These are phyloP conservation scores for Yamadazyma laniorum DNA, from an alignment of 805 yeast genomes.

Conservation along the genomic window DNA sequence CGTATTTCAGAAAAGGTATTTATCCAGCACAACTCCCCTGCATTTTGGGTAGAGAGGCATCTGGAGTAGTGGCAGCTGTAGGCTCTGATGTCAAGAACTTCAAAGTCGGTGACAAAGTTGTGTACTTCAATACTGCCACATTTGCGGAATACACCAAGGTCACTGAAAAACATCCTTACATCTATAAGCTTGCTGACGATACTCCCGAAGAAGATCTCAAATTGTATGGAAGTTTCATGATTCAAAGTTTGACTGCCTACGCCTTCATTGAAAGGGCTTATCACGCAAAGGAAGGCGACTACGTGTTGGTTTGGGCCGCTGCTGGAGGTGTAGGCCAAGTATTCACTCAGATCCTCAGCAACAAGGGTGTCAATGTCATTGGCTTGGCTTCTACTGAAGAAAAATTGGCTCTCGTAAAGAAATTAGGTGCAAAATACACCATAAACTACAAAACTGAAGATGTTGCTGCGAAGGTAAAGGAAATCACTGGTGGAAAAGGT, in stretches of 20 bases:
- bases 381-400: constrained; percentile 80
- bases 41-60: constrained; percentile 70
- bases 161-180: constrained; percentile 27
- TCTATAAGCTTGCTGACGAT: constrained; percentile 50
- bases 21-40: constrained; percentile 62
- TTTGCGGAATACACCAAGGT: constrained; percentile 74
- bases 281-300: constrained; percentile 65
- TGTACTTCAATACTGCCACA: constrained; percentile 48
- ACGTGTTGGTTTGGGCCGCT: constrained; percentile 81
- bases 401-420: constrained; percentile 63
- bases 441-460: constrained; percentile 58
- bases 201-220: constrained; percentile 50
- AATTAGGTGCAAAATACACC: constrained; percentile 72
- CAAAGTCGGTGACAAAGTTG: constrained; percentile 70
- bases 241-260: constrained; percentile 80
- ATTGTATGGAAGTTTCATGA: constrained; percentile 55
- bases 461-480: constrained; percentile 51
- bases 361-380: constrained; percentile 75
- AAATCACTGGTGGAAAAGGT: constrained; percentile 65
- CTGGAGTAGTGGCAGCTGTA: constrained; percentile 64
- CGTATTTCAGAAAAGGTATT: constrained; percentile 76
- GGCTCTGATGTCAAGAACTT: constrained; percentile 57
- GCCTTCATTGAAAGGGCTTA: constrained; percentile 68
- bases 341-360: constrained; percentile 59
- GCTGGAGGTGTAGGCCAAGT: constrained; percentile 92